Percentiles rank a stretch among this genome's conserved stretches.
Conservation (phyloP, 495 filamentous ascomycete species). For the Podospora didyma region DNA sequence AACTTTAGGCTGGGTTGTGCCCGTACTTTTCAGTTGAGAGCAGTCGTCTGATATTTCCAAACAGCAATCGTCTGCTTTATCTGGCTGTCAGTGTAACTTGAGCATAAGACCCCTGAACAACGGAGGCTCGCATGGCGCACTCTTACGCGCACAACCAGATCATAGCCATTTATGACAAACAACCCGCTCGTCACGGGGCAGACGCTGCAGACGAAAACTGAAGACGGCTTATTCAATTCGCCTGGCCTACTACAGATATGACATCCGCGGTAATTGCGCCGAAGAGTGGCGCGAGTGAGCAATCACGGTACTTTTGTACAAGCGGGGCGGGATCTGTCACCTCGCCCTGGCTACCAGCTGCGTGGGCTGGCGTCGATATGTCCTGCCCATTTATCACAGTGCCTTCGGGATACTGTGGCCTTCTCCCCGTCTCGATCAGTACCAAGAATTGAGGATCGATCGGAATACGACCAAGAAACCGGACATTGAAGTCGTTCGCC, state of each 20-base stretch:
- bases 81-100: too few relatives aligned
- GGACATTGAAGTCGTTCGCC: constrained; percentile 78
- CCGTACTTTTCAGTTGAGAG: too few relatives aligned
- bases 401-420: constrained; percentile 46
- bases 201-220: too few relatives aligned
- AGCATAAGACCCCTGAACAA: too few relatives aligned
- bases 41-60: too few relatives aligned
- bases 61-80: too few relatives aligned
- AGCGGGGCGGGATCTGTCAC: constrained; percentile 52
- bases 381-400: constrained; percentile 46
- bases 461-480: constrained; percentile 82
- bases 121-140: too few relatives aligned
- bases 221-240: too few relatives aligned
- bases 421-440: constrained; percentile 49
- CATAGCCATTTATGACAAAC: too few relatives aligned
- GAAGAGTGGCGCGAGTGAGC: constrained; percentile 73
- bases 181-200: too few relatives aligned
- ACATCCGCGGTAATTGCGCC: constrained; percentile 49
- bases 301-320: constrained; percentile 74
- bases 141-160: too few relatives aligned
- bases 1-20: too few relatives aligned
- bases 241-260: constrained; percentile 9
- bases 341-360: neutral
- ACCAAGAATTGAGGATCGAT: constrained; percentile 71
- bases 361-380: constrained; percentile 25